Conservation (phyloP, 1,284 basidiomycete genomes). For the Abortiporus biennis region DNA sequence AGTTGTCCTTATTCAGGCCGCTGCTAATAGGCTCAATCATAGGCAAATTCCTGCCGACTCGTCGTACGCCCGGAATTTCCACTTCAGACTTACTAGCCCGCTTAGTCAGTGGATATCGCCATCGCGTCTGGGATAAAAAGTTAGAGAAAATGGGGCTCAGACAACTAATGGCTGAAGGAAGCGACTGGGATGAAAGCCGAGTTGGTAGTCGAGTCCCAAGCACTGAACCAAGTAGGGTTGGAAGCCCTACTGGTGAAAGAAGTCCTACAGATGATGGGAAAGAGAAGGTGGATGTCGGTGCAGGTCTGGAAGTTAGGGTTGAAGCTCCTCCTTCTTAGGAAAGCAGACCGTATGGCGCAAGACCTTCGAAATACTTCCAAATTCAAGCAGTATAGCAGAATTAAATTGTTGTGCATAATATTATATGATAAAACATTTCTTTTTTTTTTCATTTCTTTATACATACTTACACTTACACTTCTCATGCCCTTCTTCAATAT, state of each 20-base stretch:
- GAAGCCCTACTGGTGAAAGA: too few species aligned
- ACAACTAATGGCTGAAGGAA: conserved; percentile 47
- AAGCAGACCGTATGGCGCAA: too few species aligned
- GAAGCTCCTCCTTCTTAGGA: too few species aligned
- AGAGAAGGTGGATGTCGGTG: neutral
- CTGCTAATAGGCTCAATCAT: neutral
- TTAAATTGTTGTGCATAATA: too few species aligned
- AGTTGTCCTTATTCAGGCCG: too few species aligned
- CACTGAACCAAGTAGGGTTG: neutral
- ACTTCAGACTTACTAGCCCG: conserved; percentile 91
- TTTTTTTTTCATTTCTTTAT: too few species aligned
- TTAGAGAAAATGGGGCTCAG: conserved; percentile 79
- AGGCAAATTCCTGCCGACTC: conserved; percentile 95
- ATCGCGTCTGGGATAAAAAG: conserved; percentile 85
- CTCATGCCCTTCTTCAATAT: too few species aligned
- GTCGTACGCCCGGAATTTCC: conserved; percentile 91
- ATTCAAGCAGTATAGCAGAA: too few species aligned
- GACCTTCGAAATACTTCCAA: too few species aligned
- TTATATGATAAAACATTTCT: too few species aligned
- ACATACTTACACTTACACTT: too few species aligned
- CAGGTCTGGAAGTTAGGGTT: too few species aligned
- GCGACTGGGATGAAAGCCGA: conserved; percentile 27
- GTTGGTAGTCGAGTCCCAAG: conserved; percentile 3
- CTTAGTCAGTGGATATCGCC: conserved; percentile 79
- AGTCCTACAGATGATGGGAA: neutral